A percentile compares a stretch with the other conserved stretches of the same genome.
These are phyloP conservation scores for Backusella mclennaniae DNA, from an alignment of 192 early-diverging fungal species.

Conservation along the genomic window DNA sequence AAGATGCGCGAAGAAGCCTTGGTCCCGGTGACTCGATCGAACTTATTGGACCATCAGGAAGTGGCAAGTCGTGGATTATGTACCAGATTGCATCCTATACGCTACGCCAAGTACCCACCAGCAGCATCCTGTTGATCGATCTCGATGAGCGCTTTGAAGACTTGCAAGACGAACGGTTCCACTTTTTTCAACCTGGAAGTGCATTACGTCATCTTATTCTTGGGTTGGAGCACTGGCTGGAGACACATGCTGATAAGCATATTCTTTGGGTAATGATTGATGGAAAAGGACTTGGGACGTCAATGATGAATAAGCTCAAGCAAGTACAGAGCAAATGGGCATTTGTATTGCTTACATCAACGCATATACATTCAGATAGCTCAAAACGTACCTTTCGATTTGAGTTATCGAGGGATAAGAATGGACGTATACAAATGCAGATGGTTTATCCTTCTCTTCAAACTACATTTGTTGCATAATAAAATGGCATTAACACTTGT, in stretches of 20 bases:
- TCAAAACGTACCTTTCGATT: constrained; percentile 2
- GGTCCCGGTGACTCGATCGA: background rate
- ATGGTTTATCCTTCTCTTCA: background rate
- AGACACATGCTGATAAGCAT: background rate
- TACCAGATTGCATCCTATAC: background rate
- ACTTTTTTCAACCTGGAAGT: background rate
- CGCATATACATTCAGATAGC: background rate
- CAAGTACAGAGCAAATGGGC: background rate
- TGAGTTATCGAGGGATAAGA: background rate
- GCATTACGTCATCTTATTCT: background rate
- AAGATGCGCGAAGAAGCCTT: background rate
- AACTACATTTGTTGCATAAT: background rate
- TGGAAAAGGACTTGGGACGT: background rate
- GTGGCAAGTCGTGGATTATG: constrained; percentile 1
- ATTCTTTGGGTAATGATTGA: background rate
- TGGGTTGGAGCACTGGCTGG: background rate
- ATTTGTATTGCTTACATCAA: background rate
- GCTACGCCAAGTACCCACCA: background rate
- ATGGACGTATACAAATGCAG: background rate
- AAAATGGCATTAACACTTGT: background rate
- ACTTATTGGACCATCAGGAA: background rate
- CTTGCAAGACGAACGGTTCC: background rate
- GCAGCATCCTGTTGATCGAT: background rate
- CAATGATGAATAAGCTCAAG: background rate
- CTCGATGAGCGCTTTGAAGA: background rate